Evolutionary conservation across 2,329 filamentous ascomycete genomes (phyloP), one percentile per base, ranked within the genome.

Genomic region (Bipolaris sorokiniana): DNA sequence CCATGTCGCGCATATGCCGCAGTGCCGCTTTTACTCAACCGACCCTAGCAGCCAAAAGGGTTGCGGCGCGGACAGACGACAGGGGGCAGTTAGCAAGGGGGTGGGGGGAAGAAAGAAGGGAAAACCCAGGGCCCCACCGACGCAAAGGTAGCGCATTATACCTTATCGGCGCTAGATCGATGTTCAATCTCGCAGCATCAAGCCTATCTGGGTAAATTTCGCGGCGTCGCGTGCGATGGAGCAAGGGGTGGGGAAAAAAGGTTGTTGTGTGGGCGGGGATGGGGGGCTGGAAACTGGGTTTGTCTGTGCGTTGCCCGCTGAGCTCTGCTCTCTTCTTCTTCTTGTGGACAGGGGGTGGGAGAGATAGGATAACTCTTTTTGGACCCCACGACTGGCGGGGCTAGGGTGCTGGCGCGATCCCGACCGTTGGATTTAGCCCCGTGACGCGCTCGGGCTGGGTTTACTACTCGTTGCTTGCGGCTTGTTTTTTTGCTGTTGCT

Each of bases 111-210:
- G 44, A 37, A 34, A 18, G 16, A 16, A 40, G 37, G 37, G 22
- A n/a, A 31, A 26, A 13, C 23, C 41, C 22, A 45, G 23, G 28
- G 26, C 26, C 26, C 26, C 26, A 28, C 26, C 26, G 26, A 28
- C 9, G 26, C 26, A 28, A 10, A 28, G 26, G 26, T 28, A 28
- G 26, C 5, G 26, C 26, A 28, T 28, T 28, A 28, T 28, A 28
- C 26, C 26, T 28, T 28, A 28, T 28, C 26, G 9, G 9, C 38
- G 41, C 41, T 26, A 28, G 41, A 3, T 11, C 5, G 26, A 28
- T 28, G 10, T 28, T 28, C 26, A 28, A 51, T 40, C 52, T 55
- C 52, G 52, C 52, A 44, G 47, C 52, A 55, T 55, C 52, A 55
- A 38, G 26, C 52, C 52, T 44, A 22, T 51, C 36, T 26, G 31